A percentile compares a stretch with the other conserved stretches of the same genome.
phyloP scores from a whole-genome alignment of 108 stramenopile species.

The Aurantiochytrium sp. region DNA sequence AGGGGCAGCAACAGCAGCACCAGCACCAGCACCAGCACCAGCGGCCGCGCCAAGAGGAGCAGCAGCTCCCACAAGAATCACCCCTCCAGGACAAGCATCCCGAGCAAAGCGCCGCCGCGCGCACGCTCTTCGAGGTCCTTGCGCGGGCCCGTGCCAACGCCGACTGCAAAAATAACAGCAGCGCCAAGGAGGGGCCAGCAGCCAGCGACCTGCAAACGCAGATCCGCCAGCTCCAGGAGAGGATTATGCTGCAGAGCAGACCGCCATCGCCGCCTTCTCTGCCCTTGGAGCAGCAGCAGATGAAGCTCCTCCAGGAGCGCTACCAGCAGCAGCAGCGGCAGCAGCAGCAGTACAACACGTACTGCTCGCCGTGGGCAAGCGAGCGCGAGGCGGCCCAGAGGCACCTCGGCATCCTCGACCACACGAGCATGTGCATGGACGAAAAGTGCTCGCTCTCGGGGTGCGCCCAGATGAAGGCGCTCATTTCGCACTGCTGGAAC shows the following conservation, averaged over 20 bases:
- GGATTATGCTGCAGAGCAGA: too few species aligned
- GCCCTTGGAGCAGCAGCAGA: not conserved
- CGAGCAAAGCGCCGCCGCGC: not conserved
- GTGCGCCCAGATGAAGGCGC: conserved; percentile 3
- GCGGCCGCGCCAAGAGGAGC: not conserved
- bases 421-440: not conserved
- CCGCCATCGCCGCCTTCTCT: not conserved
- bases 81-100: not conserved
- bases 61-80: not conserved
- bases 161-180: too few species aligned
- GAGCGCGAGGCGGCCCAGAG: not conserved
- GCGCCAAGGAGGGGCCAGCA: too few species aligned
- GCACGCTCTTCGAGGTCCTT: not conserved
- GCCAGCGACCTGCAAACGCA: too few species aligned
- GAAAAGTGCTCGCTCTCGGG: not conserved
- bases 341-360: too few species aligned
- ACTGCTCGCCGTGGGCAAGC: not conserved
- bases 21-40: not conserved
- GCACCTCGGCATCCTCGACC: not conserved
- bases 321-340: not conserved
- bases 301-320: too few species aligned
- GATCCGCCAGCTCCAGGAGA: too few species aligned
- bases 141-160: not conserved
- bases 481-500: not conserved
- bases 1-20: not conserved